A percentile compares a stretch with the other conserved stretches of the same genome.
Conservation (phyloP, 129 eudicot genomes). For the Tanacetum coccineum region DNA sequence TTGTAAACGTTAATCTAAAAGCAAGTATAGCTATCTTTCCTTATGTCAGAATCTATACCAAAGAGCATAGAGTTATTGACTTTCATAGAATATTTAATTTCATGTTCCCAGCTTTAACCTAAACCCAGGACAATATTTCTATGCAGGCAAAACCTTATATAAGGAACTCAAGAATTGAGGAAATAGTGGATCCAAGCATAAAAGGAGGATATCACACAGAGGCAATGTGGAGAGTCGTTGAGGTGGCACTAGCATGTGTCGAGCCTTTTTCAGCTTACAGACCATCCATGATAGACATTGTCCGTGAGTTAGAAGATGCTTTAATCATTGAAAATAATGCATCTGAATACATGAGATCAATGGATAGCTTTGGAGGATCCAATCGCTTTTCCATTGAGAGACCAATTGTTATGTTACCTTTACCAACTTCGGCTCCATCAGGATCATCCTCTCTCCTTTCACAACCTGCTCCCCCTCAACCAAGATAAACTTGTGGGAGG, state of each 20-base stretch:
- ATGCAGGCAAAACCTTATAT: slow-evolving; percentile 72
- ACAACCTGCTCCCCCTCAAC: slow-evolving; percentile 75
- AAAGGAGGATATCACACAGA: slow-evolving; percentile 85
- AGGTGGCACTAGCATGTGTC: slow-evolving; percentile 77
- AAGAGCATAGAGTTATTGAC: too few species aligned
- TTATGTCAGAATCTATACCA: neutral
- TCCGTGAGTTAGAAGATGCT: slow-evolving; percentile 85
- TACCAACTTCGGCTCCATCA: slow-evolving; percentile 38
- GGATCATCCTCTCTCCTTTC: slow-evolving; percentile 50
- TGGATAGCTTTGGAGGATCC: slow-evolving; percentile 83
- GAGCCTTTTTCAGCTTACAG: slow-evolving; percentile 74
- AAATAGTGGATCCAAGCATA: slow-evolving; percentile 76
- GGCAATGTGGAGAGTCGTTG: slow-evolving; percentile 93
- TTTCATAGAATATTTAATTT: too few species aligned
- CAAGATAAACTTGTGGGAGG: slow-evolving; percentile 50
- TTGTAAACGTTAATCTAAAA: too few species aligned
- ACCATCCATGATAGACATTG: slow-evolving; percentile 82
- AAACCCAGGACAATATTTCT: neutral
- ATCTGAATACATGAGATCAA: slow-evolving; percentile 82
- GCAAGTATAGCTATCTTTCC: neutral
- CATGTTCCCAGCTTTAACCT: too few species aligned
- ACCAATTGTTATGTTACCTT: slow-evolving; percentile 51
- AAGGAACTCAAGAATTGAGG: slow-evolving; percentile 69
- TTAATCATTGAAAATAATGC: slow-evolving; percentile 84
- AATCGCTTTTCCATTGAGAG: slow-evolving; percentile 75